Evolutionary conservation across 768 basidiomycete genomes (phyloP).

Genomic region (Boletales sp.): DNA sequence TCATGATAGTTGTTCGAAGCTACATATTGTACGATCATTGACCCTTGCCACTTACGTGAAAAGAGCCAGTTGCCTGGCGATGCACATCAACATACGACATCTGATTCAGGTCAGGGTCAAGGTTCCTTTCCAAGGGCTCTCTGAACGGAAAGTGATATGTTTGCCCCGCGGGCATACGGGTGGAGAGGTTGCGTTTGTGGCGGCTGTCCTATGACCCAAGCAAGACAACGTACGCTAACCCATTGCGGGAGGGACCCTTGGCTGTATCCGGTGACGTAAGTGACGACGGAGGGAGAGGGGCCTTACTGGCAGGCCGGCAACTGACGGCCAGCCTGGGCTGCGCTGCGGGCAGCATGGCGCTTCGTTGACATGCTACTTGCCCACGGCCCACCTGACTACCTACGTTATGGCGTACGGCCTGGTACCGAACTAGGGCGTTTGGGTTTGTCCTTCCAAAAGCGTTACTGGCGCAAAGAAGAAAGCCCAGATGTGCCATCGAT

Average conservation of each 20-base stretch:
- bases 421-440: background rate
- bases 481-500: constrained; percentile 11
- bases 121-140: background rate
- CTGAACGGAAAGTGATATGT: background rate
- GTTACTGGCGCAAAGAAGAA: constrained; percentile 7
- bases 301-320: background rate
- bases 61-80: constrained; percentile 20
- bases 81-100: constrained; percentile 17
- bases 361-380: constrained; percentile 7
- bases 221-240: background rate
- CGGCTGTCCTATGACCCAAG: constrained; percentile 1
- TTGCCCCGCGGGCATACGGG: background rate
- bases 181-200: background rate
- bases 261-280: too few species aligned
- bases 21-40: background rate
- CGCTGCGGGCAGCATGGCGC: background rate
- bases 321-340: background rate
- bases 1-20: background rate
- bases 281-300: background rate
- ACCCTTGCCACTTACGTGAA: constrained; percentile 15
- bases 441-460: constrained; percentile 15
- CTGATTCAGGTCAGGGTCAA: constrained; percentile 1
- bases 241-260: background rate
- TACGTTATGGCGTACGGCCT: constrained; percentile 1
- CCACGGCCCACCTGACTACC: background rate